Evolutionary conservation across 176 grass and related monocot genomes (phyloP), one percentile per base, ranked within the genome.

Genomic region (Rhynchospora pubera): DNA sequence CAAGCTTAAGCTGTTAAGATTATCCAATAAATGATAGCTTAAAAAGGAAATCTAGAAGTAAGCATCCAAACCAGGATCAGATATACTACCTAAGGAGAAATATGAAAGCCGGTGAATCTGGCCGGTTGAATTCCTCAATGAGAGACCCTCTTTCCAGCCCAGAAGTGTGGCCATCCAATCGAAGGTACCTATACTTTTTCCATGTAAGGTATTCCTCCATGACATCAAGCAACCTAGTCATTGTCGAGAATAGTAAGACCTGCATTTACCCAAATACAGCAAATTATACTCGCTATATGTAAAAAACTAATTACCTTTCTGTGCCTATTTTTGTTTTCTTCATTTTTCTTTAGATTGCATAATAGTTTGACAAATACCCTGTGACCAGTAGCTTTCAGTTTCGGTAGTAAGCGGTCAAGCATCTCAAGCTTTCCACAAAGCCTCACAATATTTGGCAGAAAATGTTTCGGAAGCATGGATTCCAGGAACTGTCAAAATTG

Each of bases 221-320:
- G 74, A 99, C 96, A 88, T 99, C 96, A 84, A 99, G 96, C 79
- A 99, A 89, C 85, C 96, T 99, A 56, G 96, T 99, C 96, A 99
- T 99, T 68, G 96, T 99, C 52, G 92, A 99, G 79, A 99, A 99
- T 83, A 99, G 83, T n/a, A 99, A 91, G 81, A 99, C 90, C 96
- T 99, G 70, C 30, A 87, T 43, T 90, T 57, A 83, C 30, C 15
- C 16, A 72, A 82, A 65, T 64, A 83, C 50, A 82, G 79, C 3
- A 84, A 77, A 56, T 77, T 56, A 77, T 77, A 11, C 65, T 18
- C 50, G 10, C 14, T 28, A 30, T 22, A 77, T 46, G 34, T 47
- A 62, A 15, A 79, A 59, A 63, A 16, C 53, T 14, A 34, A 80
- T 45, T 8, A 80, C n/a, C 30, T 62, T 23, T 61, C n/a, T 19